Conservation (phyloP, 768 basidiomycete species). For the Mrakia frigida region DNA sequence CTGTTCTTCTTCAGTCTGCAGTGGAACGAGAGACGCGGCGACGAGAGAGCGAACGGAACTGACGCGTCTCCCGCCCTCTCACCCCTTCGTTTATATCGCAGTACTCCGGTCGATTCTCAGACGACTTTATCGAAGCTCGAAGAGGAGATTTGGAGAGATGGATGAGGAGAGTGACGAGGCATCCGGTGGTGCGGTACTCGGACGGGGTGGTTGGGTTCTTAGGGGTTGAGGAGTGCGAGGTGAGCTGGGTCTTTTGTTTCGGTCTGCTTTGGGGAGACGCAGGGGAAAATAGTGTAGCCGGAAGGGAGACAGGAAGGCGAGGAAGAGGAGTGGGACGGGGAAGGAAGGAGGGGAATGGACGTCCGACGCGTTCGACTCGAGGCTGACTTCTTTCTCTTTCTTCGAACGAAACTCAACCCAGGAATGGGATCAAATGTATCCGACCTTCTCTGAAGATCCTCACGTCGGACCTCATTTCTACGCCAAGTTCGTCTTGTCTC, state of each 20-base stretch:
- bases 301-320: too few relatives aligned
- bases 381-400: too few relatives aligned
- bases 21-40: too few relatives aligned
- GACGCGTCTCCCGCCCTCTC: too few relatives aligned
- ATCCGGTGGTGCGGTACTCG: constrained; percentile 70
- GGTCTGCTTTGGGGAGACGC: too few relatives aligned
- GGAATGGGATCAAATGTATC: constrained; percentile 62
- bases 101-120: constrained; percentile 71
- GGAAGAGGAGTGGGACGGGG: too few relatives aligned
- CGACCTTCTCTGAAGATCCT: constrained; percentile 54
- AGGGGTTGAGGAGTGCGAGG: constrained; percentile 66
- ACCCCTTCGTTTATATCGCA: not conserved
- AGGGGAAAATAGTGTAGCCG: too few relatives aligned
- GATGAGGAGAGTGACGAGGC: constrained; percentile 61
- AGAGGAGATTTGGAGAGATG: constrained; percentile 77
- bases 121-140: constrained; percentile 75
- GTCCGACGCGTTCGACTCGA: too few relatives aligned
- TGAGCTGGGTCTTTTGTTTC: constrained; percentile 46
- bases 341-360: too few relatives aligned
- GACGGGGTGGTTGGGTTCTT: constrained; percentile 77
- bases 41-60: too few relatives aligned
- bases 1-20: too few relatives aligned
- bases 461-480: constrained; percentile 58
- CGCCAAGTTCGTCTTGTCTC: not conserved
- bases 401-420: not conserved